Conservation (phyloP, 768 basidiomycete genomes). For the Trametes gibbosa region DNA sequence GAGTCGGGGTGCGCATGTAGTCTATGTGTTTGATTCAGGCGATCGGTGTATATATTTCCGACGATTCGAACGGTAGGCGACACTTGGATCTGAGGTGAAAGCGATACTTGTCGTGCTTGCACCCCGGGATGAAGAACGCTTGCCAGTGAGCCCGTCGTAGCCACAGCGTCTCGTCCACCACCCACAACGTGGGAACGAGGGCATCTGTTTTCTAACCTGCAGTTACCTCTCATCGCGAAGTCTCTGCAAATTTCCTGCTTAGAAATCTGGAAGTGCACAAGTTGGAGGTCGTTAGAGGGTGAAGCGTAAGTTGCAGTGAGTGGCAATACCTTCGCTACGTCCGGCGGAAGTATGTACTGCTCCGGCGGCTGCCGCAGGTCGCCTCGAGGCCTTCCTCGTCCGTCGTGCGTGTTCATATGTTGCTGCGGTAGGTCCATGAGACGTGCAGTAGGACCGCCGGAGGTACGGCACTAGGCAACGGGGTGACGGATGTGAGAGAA, state of each 20-base stretch:
- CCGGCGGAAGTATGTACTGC: not conserved
- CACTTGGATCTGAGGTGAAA: not conserved
- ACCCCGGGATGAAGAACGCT: not conserved
- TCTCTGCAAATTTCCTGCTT: constrained; percentile 6
- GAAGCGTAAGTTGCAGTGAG: not conserved
- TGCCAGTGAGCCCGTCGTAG: not conserved
- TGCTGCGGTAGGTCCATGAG: not conserved
- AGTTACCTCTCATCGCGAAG: constrained; percentile 3
- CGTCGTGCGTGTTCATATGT: not conserved
- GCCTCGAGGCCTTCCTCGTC: not conserved
- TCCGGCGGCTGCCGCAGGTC: constrained; percentile 7
- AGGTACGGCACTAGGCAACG: not conserved
- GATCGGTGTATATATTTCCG: not conserved
- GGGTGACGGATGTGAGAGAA: not conserved
- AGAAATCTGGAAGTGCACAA: not conserved
- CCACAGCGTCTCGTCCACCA: not conserved
- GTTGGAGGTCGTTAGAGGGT: not conserved
- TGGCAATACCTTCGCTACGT: not conserved
- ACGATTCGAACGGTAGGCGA: not conserved
- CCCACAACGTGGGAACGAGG: not conserved
- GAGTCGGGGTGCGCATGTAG: not conserved
- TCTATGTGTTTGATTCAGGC: not conserved
- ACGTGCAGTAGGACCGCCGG: not conserved
- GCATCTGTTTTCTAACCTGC: constrained; percentile 7
- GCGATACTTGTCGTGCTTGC: no score